These are phyloP conservation scores for Carex scoparia DNA, from an alignment of 176 grass and related monocot species.

Conservation along the genomic window DNA sequence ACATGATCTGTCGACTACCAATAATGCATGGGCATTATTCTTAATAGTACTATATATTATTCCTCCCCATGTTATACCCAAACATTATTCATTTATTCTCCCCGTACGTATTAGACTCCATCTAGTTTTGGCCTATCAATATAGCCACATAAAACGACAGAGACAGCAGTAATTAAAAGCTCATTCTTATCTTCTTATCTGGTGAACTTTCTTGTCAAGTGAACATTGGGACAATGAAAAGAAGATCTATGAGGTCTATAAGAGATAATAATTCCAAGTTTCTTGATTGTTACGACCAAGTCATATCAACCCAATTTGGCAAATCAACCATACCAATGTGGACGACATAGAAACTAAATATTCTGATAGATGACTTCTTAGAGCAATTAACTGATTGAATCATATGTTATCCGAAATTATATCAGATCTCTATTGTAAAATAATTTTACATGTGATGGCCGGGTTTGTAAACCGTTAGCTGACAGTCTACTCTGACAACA, in stretches of 20 bases:
- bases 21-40: slow-evolving; percentile 5
- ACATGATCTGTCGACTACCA: neutral
- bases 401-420: neutral
- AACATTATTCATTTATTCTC: neutral
- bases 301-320: neutral
- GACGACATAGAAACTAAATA: neutral
- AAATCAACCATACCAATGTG: neutral
- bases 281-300: neutral
- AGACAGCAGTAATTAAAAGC: neutral
- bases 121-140: neutral
- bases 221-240: neutral
- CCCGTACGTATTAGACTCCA: neutral
- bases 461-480: no score
- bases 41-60: neutral
- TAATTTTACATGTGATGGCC: neutral
- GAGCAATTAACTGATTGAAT: neutral
- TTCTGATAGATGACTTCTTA: neutral
- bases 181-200: neutral
- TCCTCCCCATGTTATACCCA: neutral
- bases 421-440: neutral
- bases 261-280: neutral
- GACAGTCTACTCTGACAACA: no score
- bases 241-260: neutral
- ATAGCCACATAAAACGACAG: neutral
- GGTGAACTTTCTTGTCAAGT: neutral